Conservation (phyloP, 2,329 filamentous ascomycete genomes). For the Penicillium palitans region DNA sequence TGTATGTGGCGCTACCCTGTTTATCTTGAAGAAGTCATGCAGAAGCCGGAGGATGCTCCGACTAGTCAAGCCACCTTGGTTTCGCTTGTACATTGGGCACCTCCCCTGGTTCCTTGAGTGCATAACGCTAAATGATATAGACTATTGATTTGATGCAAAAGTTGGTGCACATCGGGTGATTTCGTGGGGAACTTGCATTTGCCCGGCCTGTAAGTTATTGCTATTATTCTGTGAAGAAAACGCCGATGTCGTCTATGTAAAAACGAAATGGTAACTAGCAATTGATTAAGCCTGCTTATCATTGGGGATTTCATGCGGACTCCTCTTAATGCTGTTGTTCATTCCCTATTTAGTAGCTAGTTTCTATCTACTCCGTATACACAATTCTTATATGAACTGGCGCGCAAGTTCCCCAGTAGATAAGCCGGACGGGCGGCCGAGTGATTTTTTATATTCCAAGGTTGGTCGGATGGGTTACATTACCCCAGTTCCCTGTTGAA, state of each 20-base stretch:
- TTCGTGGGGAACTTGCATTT: background rate
- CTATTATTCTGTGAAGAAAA: background rate
- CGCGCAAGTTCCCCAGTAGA: background rate
- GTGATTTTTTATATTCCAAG: background rate
- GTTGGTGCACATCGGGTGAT: background rate
- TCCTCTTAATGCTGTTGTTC: background rate
- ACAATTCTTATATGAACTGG: background rate
- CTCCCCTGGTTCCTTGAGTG: background rate
- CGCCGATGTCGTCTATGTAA: background rate
- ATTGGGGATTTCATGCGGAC: background rate
- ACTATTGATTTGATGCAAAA: background rate
- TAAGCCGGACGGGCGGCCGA: background rate
- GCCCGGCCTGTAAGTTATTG: background rate
- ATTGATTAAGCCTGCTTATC: background rate
- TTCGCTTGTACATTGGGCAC: background rate
- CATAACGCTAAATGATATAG: background rate
- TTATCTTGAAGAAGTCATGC: conserved; percentile 2
- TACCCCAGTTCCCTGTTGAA: background rate
- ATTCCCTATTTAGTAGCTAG: background rate
- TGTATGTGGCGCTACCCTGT: background rate
- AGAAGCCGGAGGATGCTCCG: conserved; percentile 16
- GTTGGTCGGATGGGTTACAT: background rate
- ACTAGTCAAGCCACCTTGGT: conserved; percentile 12
- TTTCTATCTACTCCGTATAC: background rate
- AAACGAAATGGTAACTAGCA: background rate